These are phyloP conservation scores for Xylariaceae sp. DNA, from an alignment of 2,329 filamentous ascomycete genomes.

Conservation along the genomic window DNA sequence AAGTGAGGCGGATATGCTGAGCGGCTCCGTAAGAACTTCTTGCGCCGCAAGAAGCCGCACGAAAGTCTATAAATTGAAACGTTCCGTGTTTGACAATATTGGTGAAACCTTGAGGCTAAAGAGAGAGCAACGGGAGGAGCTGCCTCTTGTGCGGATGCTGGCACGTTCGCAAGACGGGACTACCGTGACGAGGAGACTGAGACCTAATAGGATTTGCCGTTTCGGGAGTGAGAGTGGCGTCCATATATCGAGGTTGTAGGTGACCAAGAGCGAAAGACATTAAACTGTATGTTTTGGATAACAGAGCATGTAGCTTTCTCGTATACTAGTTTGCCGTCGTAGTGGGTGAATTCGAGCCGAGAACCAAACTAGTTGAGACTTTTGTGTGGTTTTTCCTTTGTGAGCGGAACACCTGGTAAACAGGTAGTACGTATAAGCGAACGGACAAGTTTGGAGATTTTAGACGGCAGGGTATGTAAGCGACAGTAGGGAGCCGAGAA, in stretches of 20 bases:
- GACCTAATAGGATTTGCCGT: constrained; percentile 13
- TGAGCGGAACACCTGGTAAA: constrained; percentile 4
- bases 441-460: background rate
- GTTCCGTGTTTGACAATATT: constrained; percentile 12
- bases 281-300: constrained; percentile 10
- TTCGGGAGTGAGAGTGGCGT: constrained; percentile 10
- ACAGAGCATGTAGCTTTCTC: background rate
- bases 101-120: constrained; percentile 21
- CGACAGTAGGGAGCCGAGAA: constrained; percentile 27
- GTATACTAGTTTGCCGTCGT: constrained; percentile 1
- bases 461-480: constrained; percentile 11
- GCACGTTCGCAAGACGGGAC: constrained; percentile 7
- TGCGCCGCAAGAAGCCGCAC: background rate
- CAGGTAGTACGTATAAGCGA: constrained; percentile 13
- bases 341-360: constrained; percentile 1
- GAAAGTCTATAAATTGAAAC: constrained; percentile 6
- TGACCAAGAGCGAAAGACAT: constrained; percentile 19
- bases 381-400: too few species aligned
- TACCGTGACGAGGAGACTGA: constrained; percentile 9
- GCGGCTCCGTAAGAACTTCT: background rate
- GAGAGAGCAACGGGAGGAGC: background rate
- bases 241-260: constrained; percentile 22
- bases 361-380: background rate
- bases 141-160: background rate
- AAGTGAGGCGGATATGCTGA: background rate